A percentile compares a stretch with the other conserved stretches of the same genome.
phyloP scores from a whole-genome alignment of 1,139 yeast species.

The Blastobotrys elegans region DNA sequence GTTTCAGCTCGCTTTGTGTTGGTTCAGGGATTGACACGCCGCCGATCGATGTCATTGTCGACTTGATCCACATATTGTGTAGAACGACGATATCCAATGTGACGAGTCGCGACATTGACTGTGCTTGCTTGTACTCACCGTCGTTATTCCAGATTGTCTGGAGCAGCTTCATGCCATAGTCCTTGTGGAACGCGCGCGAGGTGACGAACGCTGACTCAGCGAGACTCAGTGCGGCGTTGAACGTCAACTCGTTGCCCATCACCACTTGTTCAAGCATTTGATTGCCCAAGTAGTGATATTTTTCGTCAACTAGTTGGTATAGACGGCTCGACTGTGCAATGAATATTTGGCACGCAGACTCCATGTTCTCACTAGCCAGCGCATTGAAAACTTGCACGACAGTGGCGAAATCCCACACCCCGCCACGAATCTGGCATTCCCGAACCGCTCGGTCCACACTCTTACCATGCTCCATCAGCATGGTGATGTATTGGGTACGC shows the following conservation, averaged over 20 bases:
- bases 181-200: slow-evolving; percentile 22
- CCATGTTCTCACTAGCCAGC: slow-evolving; percentile 19
- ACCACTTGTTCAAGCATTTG: slow-evolving; percentile 7
- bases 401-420: slow-evolving; percentile 34
- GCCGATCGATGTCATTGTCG: slow-evolving; percentile 20
- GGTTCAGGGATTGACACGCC: slow-evolving; percentile 8
- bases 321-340: slow-evolving; percentile 22
- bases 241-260: not conserved
- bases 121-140: slow-evolving; percentile 9
- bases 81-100: slow-evolving; percentile 22
- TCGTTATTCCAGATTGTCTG: slow-evolving; percentile 20
- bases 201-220: slow-evolving; percentile 23
- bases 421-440: slow-evolving; percentile 31
- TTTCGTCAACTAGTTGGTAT: not conserved
- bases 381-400: slow-evolving; percentile 24
- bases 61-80: slow-evolving; percentile 25
- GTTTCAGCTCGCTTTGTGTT: slow-evolving; percentile 13
- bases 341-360: slow-evolving; percentile 24
- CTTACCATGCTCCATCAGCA: slow-evolving; percentile 20
- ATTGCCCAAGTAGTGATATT: slow-evolving; percentile 4
- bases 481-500: slow-evolving; percentile 23
- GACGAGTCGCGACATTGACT: slow-evolving; percentile 10
- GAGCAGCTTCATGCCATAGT: slow-evolving; percentile 21
- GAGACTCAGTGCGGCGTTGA: slow-evolving; percentile 17
- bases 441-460: slow-evolving; percentile 29